Evolutionary conservation across 495 filamentous ascomycete species (phyloP).

Genomic region (Usnea hakonensis): DNA sequence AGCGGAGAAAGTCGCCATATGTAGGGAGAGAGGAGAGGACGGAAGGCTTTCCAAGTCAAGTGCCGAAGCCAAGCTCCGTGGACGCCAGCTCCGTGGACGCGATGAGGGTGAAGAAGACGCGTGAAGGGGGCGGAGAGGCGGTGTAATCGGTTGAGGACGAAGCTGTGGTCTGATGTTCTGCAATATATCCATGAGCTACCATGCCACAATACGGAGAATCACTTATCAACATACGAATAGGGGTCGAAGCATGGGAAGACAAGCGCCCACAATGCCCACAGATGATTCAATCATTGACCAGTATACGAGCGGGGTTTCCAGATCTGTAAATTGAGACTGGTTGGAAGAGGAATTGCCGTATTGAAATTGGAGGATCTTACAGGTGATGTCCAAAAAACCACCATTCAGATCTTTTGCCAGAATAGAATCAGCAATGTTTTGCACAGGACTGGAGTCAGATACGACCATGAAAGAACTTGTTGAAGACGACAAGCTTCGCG

Average conservation of each 20-base stretch:
- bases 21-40: too few relatives aligned
- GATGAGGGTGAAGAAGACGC: too few relatives aligned
- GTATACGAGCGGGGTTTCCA: neutral
- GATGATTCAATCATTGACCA: slow-evolving; percentile 1
- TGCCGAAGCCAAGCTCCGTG: too few relatives aligned
- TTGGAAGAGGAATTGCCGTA: too few relatives aligned
- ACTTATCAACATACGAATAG: neutral
- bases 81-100: too few relatives aligned
- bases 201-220: too few relatives aligned
- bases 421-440: neutral
- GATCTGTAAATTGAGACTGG: neutral
- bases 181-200: too few relatives aligned
- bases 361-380: neutral
- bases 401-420: neutral
- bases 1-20: too few relatives aligned
- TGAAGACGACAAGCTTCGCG: neutral
- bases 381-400: neutral
- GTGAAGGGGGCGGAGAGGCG: too few relatives aligned
- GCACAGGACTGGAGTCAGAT: neutral
- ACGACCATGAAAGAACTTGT: neutral
- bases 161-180: too few relatives aligned
- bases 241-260: neutral
- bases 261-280: neutral
- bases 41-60: too few relatives aligned
- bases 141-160: too few relatives aligned